phyloP scores from a whole-genome alignment of 1,284 basidiomycete species.

The Apiotrichum sp. region DNA sequence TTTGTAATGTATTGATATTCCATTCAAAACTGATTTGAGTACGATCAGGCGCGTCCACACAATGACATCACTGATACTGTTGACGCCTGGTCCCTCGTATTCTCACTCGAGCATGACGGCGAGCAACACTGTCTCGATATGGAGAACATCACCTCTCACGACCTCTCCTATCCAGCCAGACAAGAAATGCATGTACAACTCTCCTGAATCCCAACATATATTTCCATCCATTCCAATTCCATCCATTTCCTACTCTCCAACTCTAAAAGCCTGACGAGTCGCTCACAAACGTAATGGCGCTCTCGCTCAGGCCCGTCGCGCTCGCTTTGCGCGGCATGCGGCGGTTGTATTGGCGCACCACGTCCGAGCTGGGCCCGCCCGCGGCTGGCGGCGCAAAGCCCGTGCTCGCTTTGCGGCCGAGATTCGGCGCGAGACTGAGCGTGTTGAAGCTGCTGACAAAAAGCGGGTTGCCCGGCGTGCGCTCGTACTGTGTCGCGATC shows the following conservation, averaged over 20 bases:
- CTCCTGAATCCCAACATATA: neutral
- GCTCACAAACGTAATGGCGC: conserved; percentile 44
- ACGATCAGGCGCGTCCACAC: too few species aligned
- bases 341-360: neutral
- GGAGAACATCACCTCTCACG: too few species aligned
- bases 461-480: conserved; percentile 39
- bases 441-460: conserved; percentile 41
- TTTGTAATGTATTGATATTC: too few species aligned
- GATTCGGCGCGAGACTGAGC: conserved; percentile 36
- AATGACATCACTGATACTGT: too few species aligned
- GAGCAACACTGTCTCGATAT: too few species aligned
- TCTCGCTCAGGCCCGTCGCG: conserved; percentile 44
- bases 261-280: conserved; percentile 11
- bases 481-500: conserved; percentile 22
- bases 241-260: too few species aligned
- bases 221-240: neutral
- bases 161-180: too few species aligned
- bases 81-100: too few species aligned
- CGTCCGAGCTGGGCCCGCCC: conserved; percentile 2
- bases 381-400: conserved; percentile 8
- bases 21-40: too few species aligned
- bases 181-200: too few species aligned
- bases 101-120: too few species aligned
- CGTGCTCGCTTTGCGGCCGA: conserved; percentile 35
- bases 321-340: conserved; percentile 25